phyloP scores from a whole-genome alignment of 805 yeast genomes.

The Sugiyamaella americana region DNA sequence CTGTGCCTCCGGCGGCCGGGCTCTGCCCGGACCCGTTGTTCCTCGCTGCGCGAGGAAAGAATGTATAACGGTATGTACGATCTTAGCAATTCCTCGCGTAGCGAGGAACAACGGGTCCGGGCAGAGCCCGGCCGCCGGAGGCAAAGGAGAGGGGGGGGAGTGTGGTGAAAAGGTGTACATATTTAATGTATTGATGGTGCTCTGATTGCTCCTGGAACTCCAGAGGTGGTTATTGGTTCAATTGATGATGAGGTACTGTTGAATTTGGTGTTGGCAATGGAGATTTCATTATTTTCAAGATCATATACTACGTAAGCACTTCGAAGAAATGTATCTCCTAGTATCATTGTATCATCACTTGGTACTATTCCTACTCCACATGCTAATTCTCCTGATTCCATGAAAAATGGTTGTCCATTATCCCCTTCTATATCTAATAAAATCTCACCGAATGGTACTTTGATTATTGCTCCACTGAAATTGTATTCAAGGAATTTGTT shows the following conservation, averaged over 20 bases:
- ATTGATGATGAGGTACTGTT: constrained; percentile 23
- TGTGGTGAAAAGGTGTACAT: too few relatives aligned
- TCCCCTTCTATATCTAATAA: constrained; percentile 12
- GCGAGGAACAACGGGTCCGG: too few relatives aligned
- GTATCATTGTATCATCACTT: constrained; percentile 26
- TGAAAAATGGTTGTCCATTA: constrained; percentile 23
- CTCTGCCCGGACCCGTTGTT: too few relatives aligned
- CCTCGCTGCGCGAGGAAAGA: too few relatives aligned
- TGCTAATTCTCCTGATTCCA: constrained; percentile 33
- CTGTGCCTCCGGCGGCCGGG: too few relatives aligned
- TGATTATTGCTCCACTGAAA: constrained; percentile 23
- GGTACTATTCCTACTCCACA: constrained; percentile 16
- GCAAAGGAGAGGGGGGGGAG: too few relatives aligned
- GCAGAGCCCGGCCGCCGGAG: too few relatives aligned
- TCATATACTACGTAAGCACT: constrained; percentile 66
- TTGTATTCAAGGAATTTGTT: constrained; percentile 11
- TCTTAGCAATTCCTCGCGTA: too few relatives aligned
- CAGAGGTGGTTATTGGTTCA: constrained; percentile 19
- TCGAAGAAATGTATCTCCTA: constrained; percentile 64
- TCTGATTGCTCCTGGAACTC: constrained; percentile 27
- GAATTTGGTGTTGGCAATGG: constrained; percentile 45
- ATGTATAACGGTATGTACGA: too few relatives aligned
- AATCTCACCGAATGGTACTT: constrained; percentile 24
- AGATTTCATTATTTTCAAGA: constrained; percentile 49
- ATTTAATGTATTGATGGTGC: too few relatives aligned